A percentile compares a stretch with the other conserved stretches of the same genome.
phyloP scores from a whole-genome alignment of 768 basidiomycete genomes.

The Lepiota subincarnata region DNA sequence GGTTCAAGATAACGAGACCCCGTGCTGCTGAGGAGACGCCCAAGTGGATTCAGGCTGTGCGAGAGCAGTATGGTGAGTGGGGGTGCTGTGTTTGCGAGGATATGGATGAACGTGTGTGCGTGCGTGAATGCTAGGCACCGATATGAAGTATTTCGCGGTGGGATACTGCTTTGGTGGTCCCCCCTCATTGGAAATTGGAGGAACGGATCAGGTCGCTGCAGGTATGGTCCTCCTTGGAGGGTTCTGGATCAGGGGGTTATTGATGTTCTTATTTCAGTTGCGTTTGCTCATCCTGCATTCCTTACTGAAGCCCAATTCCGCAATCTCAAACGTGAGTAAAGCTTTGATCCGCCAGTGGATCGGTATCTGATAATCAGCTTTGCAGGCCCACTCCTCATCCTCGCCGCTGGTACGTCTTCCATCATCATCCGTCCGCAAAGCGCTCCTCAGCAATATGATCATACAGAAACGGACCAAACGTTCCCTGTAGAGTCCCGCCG shows the following conservation, averaged over 20 bases:
- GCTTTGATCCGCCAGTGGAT: background rate
- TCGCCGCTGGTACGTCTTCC: slow-evolving; percentile 45
- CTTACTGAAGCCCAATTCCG: slow-evolving; percentile 45
- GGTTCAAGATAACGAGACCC: slow-evolving; percentile 33
- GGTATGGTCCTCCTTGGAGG: slow-evolving; percentile 26
- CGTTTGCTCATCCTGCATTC: slow-evolving; percentile 53
- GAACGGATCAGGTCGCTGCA: slow-evolving; percentile 43
- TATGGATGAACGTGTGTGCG: too few relatives aligned
- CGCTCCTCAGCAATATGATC: too few relatives aligned
- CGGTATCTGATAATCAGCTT: background rate
- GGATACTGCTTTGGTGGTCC: slow-evolving; percentile 61
- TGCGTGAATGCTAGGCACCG: slow-evolving; percentile 14
- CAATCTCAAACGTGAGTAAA: slow-evolving; percentile 43
- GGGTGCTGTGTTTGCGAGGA: background rate
- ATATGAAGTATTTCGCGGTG: slow-evolving; percentile 40
- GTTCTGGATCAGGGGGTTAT: background rate
- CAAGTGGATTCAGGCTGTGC: slow-evolving; percentile 50
- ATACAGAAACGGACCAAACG: slow-evolving; percentile 47
- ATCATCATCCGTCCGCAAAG: too few relatives aligned
- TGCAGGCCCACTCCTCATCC: slow-evolving; percentile 49
- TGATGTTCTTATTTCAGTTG: slow-evolving; percentile 29
- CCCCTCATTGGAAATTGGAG: slow-evolving; percentile 42
- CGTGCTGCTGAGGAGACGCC: slow-evolving; percentile 38
- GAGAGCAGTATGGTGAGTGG: slow-evolving; percentile 43
- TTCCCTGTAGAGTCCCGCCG: slow-evolving; percentile 52